Conservation (phyloP, 1,139 yeast genomes). For the Lizanozyma gosingica region DNA sequence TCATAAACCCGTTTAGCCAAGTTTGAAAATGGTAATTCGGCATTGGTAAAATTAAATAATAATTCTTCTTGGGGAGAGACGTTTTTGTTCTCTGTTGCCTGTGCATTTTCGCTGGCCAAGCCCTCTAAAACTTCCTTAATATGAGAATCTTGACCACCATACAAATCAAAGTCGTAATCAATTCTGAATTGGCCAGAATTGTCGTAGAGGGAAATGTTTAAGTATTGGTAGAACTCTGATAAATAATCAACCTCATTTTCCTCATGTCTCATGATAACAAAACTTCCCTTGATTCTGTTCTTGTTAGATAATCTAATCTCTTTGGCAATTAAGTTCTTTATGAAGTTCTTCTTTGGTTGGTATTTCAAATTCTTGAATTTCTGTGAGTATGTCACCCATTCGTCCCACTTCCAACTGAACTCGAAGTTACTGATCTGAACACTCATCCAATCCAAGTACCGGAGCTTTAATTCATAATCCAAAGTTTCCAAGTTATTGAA, state of each 20-base stretch:
- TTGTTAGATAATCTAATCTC: slow-evolving; percentile 72
- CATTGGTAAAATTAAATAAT: slow-evolving; percentile 25
- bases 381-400: slow-evolving; percentile 65
- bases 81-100: slow-evolving; percentile 16
- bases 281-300: slow-evolving; percentile 62
- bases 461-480: slow-evolving; percentile 67
- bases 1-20: slow-evolving; percentile 32
- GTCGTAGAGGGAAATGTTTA: slow-evolving; percentile 37
- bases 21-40: slow-evolving; percentile 29
- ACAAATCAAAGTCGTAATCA: slow-evolving; percentile 29
- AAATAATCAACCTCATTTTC: slow-evolving; percentile 19
- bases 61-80: slow-evolving; percentile 35
- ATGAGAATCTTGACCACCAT: slow-evolving; percentile 16
- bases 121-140: slow-evolving; percentile 20
- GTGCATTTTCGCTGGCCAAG: slow-evolving; percentile 24
- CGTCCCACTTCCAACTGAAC: slow-evolving; percentile 97
- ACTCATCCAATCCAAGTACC: slow-evolving; percentile 87
- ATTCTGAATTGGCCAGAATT: slow-evolving; percentile 20
- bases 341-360: slow-evolving; percentile 71
- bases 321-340: slow-evolving; percentile 71
- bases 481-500: slow-evolving; percentile 59
- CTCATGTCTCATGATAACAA: slow-evolving; percentile 40
- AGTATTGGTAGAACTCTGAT: slow-evolving; percentile 55
- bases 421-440: slow-evolving; percentile 90
- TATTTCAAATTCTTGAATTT: slow-evolving; percentile 24